These are phyloP conservation scores for Flaveria sonorensis DNA, from an alignment of 129 eudicot genomes.

Conservation along the genomic window DNA sequence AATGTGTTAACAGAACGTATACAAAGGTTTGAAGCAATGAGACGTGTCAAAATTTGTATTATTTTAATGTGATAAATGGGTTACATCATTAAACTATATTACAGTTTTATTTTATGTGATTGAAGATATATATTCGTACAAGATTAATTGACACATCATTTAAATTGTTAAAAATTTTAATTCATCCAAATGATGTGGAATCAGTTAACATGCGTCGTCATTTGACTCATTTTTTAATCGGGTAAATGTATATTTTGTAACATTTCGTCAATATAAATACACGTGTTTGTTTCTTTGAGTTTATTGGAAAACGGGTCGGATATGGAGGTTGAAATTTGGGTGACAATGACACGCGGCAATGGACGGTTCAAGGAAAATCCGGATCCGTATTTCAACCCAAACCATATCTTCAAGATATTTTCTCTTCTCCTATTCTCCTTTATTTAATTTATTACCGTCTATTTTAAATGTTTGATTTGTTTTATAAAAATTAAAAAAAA, in stretches of 20 bases:
- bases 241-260: neutral
- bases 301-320: constrained; percentile 29
- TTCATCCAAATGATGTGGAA: neutral
- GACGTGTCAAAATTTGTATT: too few species aligned
- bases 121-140: too few species aligned
- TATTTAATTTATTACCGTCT: neutral
- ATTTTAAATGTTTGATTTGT: too few species aligned
- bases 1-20: too few species aligned
- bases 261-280: neutral
- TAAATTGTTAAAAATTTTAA: neutral
- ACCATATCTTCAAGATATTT: constrained; percentile 40
- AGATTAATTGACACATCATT: too few species aligned
- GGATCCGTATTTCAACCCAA: constrained; percentile 42
- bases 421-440: neutral
- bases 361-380: constrained; percentile 41
- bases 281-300: constrained; percentile 26
- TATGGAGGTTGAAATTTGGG: constrained; percentile 28
- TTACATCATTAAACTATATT: too few species aligned
- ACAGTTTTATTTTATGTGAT: too few species aligned
- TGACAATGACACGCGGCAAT: constrained; percentile 36
- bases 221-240: neutral
- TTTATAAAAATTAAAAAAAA: too few species aligned
- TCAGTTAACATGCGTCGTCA: constrained; percentile 8
- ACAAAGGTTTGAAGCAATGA: too few species aligned
- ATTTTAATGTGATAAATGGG: too few species aligned